Conservation (phyloP, 768 basidiomycete species). For the Nidularia sp. region DNA sequence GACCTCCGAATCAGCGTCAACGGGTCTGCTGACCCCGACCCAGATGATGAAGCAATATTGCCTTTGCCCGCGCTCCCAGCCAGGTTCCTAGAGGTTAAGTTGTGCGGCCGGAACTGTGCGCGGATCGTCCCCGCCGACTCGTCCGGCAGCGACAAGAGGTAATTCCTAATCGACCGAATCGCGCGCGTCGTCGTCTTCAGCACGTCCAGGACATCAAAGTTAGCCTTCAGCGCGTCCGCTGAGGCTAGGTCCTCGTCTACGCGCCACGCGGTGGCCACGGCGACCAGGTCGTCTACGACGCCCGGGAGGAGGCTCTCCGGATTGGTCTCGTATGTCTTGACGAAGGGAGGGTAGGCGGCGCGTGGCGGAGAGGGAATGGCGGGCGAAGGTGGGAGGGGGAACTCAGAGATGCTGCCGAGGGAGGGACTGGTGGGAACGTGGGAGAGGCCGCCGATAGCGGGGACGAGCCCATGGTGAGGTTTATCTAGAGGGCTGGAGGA, state of each 20-base stretch:
- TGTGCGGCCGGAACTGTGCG: conserved; percentile 54
- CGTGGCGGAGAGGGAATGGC: conserved; percentile 40
- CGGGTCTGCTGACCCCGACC: conserved; percentile 39
- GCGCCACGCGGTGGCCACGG: conserved; percentile 62
- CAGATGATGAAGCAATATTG: conserved; percentile 5
- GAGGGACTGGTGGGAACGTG: conserved; percentile 40
- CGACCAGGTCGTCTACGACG: conserved; percentile 69
- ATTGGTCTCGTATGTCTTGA: conserved; percentile 68
- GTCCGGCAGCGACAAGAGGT: conserved; percentile 77
- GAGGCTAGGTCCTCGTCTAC: conserved; percentile 23
- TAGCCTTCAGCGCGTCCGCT: not conserved
- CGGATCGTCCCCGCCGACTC: conserved; percentile 56
- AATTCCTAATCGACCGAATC: conserved; percentile 81
- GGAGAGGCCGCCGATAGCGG: conserved; percentile 64
- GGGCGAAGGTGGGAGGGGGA: conserved; percentile 73
- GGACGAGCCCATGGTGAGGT: conserved; percentile 60
- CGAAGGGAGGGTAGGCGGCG: conserved; percentile 45
- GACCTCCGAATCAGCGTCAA: conserved; percentile 67
- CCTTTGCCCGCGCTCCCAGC: conserved; percentile 14
- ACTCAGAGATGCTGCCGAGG: conserved; percentile 37
- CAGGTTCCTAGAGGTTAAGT: conserved; percentile 18
- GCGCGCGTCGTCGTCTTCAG: conserved; percentile 79
- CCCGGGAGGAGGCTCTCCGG: conserved; percentile 75
- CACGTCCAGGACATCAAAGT: conserved; percentile 61
- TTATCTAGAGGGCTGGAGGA: conserved; percentile 37